Evolutionary conservation across 805 yeast species (phyloP).

Genomic region (Pichia cephalocereana): DNA sequence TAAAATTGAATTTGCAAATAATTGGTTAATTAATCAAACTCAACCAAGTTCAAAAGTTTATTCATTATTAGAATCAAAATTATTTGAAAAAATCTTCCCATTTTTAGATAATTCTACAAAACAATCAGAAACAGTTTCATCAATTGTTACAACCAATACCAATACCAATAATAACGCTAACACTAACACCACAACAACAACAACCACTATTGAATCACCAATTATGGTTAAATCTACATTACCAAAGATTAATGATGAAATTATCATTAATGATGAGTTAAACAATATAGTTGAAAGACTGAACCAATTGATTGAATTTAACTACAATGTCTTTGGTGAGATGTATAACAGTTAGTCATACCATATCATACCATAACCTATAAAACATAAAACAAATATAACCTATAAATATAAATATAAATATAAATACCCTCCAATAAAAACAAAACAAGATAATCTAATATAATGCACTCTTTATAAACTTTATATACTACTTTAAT

Average conservation of each 20-base stretch:
- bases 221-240: neutral
- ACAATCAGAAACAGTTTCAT: neutral
- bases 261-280: conserved; percentile 39
- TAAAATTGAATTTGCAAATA: conserved; percentile 53
- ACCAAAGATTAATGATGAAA: conserved; percentile 15
- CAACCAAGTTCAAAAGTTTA: conserved; percentile 77
- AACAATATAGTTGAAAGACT: conserved; percentile 50
- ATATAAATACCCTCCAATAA: too few species aligned
- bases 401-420: too few species aligned
- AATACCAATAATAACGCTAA: neutral
- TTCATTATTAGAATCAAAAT: conserved; percentile 59
- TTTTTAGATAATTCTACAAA: conserved; percentile 1
- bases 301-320: conserved; percentile 61
- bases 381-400: too few species aligned
- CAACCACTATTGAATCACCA: neutral
- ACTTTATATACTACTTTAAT: too few species aligned
- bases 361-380: too few species aligned
- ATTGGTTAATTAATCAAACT: conserved; percentile 78
- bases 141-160: neutral
- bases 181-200: neutral
- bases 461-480: too few species aligned
- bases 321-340: conserved; percentile 74
- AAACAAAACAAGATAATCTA: too few species aligned
- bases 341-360: conserved; percentile 33
- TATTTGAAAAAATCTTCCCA: conserved; percentile 22